Percentiles rank a stretch among this genome's conserved stretches.
phyloP scores from a whole-genome alignment of 495 filamentous ascomycete genomes.

The Trichoderma reesei region DNA sequence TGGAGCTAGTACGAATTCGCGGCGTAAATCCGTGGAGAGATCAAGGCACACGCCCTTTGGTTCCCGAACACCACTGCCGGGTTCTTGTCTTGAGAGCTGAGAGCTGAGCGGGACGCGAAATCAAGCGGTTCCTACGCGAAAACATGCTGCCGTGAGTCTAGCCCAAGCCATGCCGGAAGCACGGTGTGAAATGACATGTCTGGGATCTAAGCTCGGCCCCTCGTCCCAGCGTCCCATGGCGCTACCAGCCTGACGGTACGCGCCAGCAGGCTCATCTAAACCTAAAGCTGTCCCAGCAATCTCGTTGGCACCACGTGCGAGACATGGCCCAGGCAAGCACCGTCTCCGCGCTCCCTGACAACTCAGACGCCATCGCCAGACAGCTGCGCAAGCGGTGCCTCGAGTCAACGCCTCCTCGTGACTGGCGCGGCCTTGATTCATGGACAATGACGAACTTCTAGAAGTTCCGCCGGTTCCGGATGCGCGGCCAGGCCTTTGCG shows the following conservation, averaged over 20 bases:
- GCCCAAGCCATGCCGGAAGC: background rate
- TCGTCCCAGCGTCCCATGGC: background rate
- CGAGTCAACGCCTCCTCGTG: constrained; percentile 3
- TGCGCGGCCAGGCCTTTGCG: background rate
- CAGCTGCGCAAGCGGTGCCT: background rate
- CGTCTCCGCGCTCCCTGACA: background rate
- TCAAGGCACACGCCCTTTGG: background rate
- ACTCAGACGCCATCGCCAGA: constrained; percentile 4
- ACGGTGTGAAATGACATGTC: background rate
- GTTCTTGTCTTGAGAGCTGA: background rate
- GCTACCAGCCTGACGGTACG: constrained; percentile 8
- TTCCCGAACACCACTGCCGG: background rate
- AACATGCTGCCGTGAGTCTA: background rate
- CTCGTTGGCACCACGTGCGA: constrained; percentile 2
- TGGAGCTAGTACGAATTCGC: background rate
- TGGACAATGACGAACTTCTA: background rate
- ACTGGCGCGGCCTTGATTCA: background rate
- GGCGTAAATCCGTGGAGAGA: background rate
- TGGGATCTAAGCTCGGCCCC: background rate
- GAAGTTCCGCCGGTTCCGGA: constrained; percentile 1
- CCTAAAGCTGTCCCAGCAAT: constrained; percentile 3
- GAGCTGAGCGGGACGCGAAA: background rate
- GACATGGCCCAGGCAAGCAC: background rate
- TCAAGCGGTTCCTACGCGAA: background rate
- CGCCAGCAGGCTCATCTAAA: background rate